Evolutionary conservation across 805 yeast genomes (phyloP).

Genomic region (Monosporozyma unispora): DNA sequence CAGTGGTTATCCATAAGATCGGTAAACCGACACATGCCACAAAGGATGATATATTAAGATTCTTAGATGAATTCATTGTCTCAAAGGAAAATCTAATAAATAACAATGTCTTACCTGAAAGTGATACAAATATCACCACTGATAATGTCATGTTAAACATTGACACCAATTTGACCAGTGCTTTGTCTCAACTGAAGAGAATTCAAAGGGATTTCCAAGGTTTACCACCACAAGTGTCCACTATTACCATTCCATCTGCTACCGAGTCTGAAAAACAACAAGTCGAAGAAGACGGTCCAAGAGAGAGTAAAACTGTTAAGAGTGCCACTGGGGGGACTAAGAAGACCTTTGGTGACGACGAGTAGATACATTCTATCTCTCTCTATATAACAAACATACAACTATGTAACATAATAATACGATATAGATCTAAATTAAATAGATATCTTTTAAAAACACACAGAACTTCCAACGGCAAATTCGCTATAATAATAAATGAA

Average conservation of each 20-base stretch:
- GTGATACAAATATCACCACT: neutral
- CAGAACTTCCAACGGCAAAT: no score
- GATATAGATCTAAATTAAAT: neutral
- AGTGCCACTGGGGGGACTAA: constrained; percentile 27
- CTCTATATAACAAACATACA: neutral
- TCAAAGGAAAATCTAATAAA: constrained; percentile 18
- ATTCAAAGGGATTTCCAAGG: constrained; percentile 74
- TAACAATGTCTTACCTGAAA: constrained; percentile 1
- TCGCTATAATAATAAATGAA: no score
- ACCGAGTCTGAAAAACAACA: neutral
- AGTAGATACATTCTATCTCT: neutral
- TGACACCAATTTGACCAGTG: constrained; percentile 24
- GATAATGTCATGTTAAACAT: constrained; percentile 11
- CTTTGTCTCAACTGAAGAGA: constrained; percentile 54
- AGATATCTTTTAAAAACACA: no score
- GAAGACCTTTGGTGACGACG: constrained; percentile 17
- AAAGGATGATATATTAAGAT: constrained; percentile 21
- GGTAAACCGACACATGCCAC: constrained; percentile 18
- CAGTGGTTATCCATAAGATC: constrained; percentile 23
- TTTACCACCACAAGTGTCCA: constrained; percentile 46
- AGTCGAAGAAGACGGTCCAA: constrained; percentile 5
- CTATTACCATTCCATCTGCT: constrained; percentile 1
- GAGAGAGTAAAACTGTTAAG: constrained; percentile 6
- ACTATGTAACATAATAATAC: neutral
- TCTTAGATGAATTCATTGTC: constrained; percentile 21